Evolutionary conservation across 441 rosid genomes (phyloP).

Genomic region (Metrosideros polymorpha): DNA sequence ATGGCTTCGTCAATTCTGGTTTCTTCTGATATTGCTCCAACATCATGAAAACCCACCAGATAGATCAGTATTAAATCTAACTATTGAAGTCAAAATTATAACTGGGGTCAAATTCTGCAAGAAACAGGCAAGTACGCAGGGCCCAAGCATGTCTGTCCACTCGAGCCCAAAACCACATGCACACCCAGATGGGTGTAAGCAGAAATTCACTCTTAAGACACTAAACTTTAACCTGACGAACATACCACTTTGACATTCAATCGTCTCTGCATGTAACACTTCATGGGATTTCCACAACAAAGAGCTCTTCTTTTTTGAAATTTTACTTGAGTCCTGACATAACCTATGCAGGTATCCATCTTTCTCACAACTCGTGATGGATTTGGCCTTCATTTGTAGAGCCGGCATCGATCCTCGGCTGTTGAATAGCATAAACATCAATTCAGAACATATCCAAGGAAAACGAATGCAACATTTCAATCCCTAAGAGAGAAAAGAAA

Average conservation of each 20-base stretch:
- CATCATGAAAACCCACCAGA: neutral
- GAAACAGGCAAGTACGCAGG: neutral
- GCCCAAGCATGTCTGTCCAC: neutral
- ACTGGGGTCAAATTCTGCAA: neutral
- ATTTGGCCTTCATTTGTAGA: neutral
- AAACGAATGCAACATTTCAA: neutral
- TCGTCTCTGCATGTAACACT: neutral
- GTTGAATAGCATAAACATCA: neutral
- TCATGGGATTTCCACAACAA: neutral
- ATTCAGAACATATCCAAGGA: neutral
- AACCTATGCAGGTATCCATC: neutral
- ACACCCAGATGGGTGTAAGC: neutral
- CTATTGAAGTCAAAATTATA: neutral
- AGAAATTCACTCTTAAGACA: neutral
- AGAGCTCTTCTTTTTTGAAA: constrained; percentile 2
- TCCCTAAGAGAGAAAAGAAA: neutral
- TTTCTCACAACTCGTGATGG: neutral
- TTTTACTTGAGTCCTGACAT: neutral
- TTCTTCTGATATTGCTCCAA: neutral
- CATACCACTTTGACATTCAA: neutral
- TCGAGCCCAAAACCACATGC: neutral
- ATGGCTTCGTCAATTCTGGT: neutral
- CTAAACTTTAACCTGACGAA: neutral
- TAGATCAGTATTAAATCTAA: neutral
- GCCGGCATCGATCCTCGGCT: constrained; percentile 5